These are phyloP conservation scores for Paragyromitra xinjiangensis DNA, from an alignment of 495 filamentous ascomycete species.

Conservation along the genomic window DNA sequence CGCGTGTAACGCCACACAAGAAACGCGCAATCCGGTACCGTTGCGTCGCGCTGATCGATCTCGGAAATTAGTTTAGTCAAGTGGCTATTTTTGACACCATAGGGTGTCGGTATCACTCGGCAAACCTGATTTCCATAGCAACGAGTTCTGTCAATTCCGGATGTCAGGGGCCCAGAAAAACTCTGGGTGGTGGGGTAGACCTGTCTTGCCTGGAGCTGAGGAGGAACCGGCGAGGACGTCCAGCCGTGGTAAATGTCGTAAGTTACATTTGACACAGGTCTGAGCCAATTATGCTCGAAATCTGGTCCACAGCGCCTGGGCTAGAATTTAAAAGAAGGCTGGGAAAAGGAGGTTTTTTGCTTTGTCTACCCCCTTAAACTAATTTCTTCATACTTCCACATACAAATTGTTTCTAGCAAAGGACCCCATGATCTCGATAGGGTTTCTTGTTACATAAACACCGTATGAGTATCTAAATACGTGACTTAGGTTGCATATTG, in stretches of 20 bases:
- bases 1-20: conserved; percentile 17
- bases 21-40: conserved; percentile 43
- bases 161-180: conserved; percentile 5
- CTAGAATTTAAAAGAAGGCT: conserved; percentile 15
- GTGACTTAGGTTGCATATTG: not conserved
- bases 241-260: not conserved
- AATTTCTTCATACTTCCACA: not conserved
- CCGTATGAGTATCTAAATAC: not conserved
- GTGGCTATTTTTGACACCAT: conserved; percentile 37
- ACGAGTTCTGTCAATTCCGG: not conserved
- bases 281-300: not conserved
- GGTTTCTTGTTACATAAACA: not conserved
- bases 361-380: not conserved
- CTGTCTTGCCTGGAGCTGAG: not conserved
- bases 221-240: not conserved
- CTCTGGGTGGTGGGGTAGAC: not conserved
- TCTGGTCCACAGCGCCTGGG: not conserved
- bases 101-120: not conserved
- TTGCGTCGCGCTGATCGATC: conserved; percentile 41
- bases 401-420: not conserved
- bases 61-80: conserved; percentile 47
- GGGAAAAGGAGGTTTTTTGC: conserved; percentile 6
- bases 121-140: not conserved
- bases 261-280: conserved; percentile 16
- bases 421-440: not conserved